Conservation (phyloP, 345 rosid species). For the Eucalyptus fibrosa region DNA sequence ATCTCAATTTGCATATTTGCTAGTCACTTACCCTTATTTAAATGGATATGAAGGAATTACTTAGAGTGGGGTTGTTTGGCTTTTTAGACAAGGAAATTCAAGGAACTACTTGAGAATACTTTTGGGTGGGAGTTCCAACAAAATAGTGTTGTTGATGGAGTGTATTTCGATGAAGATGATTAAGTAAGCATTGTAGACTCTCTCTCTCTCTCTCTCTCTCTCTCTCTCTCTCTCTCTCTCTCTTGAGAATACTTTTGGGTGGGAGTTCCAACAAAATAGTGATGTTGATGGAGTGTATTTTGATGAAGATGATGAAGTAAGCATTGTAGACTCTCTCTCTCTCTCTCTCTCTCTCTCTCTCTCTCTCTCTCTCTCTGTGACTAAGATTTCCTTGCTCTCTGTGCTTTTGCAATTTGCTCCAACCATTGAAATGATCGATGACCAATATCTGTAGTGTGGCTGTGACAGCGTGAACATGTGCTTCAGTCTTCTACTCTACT, state of each 20-base stretch:
- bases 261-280: conserved; percentile 58
- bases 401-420: conserved; percentile 66
- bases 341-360: not conserved
- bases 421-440: conserved; percentile 67
- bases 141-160: no score
- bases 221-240: no score
- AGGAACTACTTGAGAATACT: conserved; percentile 70
- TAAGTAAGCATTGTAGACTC: no score
- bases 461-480: not conserved
- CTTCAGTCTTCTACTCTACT: not conserved
- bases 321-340: not conserved
- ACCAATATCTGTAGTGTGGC: not conserved
- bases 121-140: no score
- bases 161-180: no score
- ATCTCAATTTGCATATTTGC: not conserved
- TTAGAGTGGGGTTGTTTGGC: not conserved
- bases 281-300: conserved; percentile 48
- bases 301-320: conserved; percentile 86
- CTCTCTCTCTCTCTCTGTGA: no score
- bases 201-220: no score
- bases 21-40: not conserved
- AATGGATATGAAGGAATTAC: not conserved
- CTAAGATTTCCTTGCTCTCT: not conserved
- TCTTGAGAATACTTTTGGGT: conserved; percentile 60
- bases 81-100: conserved; percentile 63